Base-by-base conservation (phyloP, 2,329 filamentous ascomycete genomes). In the Chaetomium sp. region DNA sequence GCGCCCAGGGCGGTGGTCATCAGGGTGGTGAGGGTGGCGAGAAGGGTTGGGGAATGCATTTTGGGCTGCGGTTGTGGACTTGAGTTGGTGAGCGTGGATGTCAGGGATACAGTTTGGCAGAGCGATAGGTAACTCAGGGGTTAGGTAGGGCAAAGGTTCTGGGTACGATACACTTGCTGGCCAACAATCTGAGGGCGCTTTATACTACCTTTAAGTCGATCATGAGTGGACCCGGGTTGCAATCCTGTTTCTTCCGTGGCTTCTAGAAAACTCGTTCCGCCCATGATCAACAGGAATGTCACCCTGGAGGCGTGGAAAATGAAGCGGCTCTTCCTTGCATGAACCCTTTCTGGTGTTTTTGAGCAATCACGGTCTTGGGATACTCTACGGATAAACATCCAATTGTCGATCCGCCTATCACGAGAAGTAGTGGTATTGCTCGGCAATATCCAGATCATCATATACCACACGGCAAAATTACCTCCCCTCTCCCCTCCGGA, bases 391-490 rank as follows among this genome's bases (percentile, higher is more conserved):
- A 53, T 60, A 60, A 53, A 50, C 27, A 47, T 49, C 9, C 38
- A 25, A 19, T 29, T 1, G 21, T 4, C 3, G 23, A 21, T 16
- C 16, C 33, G 45, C 45, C 57, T 59, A 35, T 50, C 23, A 58
- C 6, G 35, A 23, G 33, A 12, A 21, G 21, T 16, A 29, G 12
- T 16, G 42, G 29, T 50, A 50, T 59, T 49, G 23, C n/a, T 3
- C 8, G 12, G 29, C 57, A 60, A 60, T 60, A 51, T 60, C 47
- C 21, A 38, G 47, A 27, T 38, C 45, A n/a, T 25, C 31, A 38
- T 60, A 51, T 42, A 60, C 31, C 47, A 47, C 38, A 60, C 45
- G 47, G 57, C 47, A 60, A 60, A 60, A 53, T 60, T 35, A n/a
- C 8, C 12, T 33, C 42, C 57, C 57, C 57, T 45, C 45, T n/a